These are phyloP conservation scores for Acacia melanoxylon DNA, from an alignment of 306 rosid species.

Conservation along the genomic window DNA sequence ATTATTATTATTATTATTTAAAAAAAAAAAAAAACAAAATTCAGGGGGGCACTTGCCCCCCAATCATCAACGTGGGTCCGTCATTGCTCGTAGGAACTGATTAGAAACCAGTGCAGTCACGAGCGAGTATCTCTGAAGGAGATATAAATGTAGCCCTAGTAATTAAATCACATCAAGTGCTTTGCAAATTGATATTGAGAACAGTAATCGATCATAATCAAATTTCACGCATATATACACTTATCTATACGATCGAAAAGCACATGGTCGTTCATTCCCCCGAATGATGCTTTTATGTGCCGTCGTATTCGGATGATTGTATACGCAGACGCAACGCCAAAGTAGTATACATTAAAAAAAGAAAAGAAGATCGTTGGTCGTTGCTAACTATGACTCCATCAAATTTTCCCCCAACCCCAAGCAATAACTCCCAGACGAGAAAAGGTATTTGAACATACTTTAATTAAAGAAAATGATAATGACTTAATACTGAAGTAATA, in stretches of 20 bases:
- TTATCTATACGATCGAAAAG: background rate
- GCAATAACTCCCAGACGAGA: background rate
- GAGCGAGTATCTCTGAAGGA: background rate
- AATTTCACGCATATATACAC: background rate
- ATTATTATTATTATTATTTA: too few species aligned
- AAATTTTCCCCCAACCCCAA: background rate
- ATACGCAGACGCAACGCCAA: background rate
- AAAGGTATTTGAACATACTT: background rate
- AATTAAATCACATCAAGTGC: background rate
- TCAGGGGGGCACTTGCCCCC: too few species aligned
- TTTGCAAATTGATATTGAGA: background rate
- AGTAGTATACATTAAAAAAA: background rate
- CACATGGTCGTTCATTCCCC: background rate
- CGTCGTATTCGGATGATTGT: background rate
- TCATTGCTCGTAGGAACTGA: too few species aligned
- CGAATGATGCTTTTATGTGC: background rate
- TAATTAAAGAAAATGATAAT: background rate
- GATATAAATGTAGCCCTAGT: background rate
- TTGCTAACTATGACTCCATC: background rate
- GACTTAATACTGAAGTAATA: background rate
- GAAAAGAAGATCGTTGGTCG: background rate
- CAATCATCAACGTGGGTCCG: too few species aligned
- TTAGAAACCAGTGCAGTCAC: too few species aligned
- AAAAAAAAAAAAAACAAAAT: too few species aligned
- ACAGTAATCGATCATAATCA: too few species aligned